Evolutionary conservation across 495 filamentous ascomycete genomes (phyloP).

Genomic region (Penicillium pulvis): DNA sequence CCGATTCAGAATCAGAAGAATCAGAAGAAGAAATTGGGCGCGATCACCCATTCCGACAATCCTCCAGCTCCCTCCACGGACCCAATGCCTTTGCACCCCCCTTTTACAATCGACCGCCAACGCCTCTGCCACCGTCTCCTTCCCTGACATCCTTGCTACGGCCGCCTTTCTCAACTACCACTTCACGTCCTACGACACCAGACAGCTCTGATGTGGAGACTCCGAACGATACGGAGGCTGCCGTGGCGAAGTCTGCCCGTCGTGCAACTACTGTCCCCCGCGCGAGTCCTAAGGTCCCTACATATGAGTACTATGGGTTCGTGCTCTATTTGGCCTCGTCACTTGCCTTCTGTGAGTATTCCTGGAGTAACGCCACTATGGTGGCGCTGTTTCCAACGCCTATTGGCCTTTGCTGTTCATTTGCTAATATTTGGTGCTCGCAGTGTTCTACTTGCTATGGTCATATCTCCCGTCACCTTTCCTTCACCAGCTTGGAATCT

Average conservation of each 20-base stretch:
- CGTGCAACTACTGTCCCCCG: slow-evolving; percentile 76
- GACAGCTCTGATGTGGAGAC: slow-evolving; percentile 86
- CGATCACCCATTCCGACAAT: slow-evolving; percentile 46
- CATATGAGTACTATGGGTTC: slow-evolving; percentile 99
- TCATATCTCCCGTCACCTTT: slow-evolving; percentile 90
- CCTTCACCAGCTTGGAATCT: slow-evolving; percentile 88
- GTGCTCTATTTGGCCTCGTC: slow-evolving; percentile 87
- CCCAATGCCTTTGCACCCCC: slow-evolving; percentile 74
- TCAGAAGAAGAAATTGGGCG: slow-evolving; percentile 38
- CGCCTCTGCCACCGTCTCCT: slow-evolving; percentile 89
- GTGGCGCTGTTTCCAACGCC: not conserved
- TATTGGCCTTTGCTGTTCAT: not conserved
- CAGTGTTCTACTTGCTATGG: slow-evolving; percentile 90
- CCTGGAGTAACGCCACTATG: not conserved
- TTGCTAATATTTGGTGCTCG: not conserved
- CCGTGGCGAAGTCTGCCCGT: slow-evolving; percentile 63
- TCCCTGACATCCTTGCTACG: slow-evolving; percentile 94
- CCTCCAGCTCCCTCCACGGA: slow-evolving; percentile 45
- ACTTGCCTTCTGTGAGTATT: slow-evolving; percentile 63
- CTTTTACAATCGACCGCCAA: slow-evolving; percentile 86
- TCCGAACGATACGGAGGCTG: slow-evolving; percentile 61
- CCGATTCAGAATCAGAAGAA: slow-evolving; percentile 44
- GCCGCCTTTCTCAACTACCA: slow-evolving; percentile 65
- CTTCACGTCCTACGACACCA: slow-evolving; percentile 87
- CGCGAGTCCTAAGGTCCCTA: slow-evolving; percentile 89